Conservation (phyloP, 257 asterid species). For the Solanum ossicruentum region DNA sequence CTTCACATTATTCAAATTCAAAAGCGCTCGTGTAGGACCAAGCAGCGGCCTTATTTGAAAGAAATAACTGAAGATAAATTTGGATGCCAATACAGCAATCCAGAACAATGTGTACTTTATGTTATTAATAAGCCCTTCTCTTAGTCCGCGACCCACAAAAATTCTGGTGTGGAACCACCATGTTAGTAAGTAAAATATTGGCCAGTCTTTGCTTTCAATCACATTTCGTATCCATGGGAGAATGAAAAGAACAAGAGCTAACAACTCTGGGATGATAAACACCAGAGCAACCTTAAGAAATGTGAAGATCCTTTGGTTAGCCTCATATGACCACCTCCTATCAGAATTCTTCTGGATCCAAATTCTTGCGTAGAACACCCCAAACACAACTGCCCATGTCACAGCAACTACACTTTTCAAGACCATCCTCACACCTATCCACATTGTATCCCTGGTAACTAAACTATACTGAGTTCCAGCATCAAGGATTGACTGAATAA, state of each 20-base stretch:
- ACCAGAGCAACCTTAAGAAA: conserved; percentile 74
- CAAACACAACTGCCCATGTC: conserved; percentile 65
- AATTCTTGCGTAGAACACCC: conserved; percentile 67
- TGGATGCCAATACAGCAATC: conserved; percentile 52
- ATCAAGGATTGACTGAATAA: conserved; percentile 75
- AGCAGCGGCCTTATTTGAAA: conserved; percentile 84
- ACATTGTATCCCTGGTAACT: conserved; percentile 61
- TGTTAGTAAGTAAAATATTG: conserved; percentile 35
- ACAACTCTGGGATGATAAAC: conserved; percentile 61
- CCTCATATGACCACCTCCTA: conserved; percentile 59
- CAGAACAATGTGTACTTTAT: conserved; percentile 63
- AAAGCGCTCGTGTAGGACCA: conserved; percentile 54
- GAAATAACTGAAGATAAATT: conserved; percentile 66
- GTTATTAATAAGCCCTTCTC: conserved; percentile 86
- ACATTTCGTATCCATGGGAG: conserved; percentile 77
- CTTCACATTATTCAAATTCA: conserved; percentile 16
- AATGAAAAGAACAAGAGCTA: conserved; percentile 55
- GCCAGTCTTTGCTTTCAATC: conserved; percentile 66
- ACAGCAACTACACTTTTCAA: conserved; percentile 71
- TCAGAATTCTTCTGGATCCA: conserved; percentile 79
- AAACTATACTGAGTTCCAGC: conserved; percentile 97
- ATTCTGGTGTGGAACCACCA: conserved; percentile 86
- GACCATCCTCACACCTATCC: conserved; percentile 79
- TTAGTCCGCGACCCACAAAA: conserved; percentile 80
- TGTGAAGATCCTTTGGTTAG: conserved; percentile 42